phyloP scores from a whole-genome alignment of 2,329 filamentous ascomycete species.

The Aspergillus latus region DNA sequence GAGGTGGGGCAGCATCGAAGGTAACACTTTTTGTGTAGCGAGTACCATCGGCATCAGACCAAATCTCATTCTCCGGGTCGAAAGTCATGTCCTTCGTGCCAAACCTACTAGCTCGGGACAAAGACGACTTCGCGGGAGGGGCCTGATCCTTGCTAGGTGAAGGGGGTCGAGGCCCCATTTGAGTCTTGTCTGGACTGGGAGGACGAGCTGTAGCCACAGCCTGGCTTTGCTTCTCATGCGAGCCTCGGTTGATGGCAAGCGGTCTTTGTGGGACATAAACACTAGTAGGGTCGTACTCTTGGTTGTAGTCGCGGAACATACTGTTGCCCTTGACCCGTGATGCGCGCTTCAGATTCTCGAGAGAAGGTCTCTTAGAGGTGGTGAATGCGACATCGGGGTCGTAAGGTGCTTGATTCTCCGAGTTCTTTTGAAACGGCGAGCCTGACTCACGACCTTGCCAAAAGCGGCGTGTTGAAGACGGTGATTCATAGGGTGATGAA shows the following conservation, averaged over 20 bases:
- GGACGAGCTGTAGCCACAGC: slow-evolving; percentile 61
- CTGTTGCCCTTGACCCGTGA: slow-evolving; percentile 97
- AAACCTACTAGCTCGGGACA: slow-evolving; percentile 65
- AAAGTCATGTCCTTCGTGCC: slow-evolving; percentile 61
- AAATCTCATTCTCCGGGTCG: slow-evolving; percentile 67
- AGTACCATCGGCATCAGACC: slow-evolving; percentile 67
- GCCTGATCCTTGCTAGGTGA: slow-evolving; percentile 67
- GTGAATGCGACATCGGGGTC: slow-evolving; percentile 65
- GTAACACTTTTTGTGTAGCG: slow-evolving; percentile 96
- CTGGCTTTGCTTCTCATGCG: slow-evolving; percentile 62
- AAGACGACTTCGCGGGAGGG: slow-evolving; percentile 86
- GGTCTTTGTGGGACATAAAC: slow-evolving; percentile 79
- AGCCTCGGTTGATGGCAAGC: slow-evolving; percentile 60
- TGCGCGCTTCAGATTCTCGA: slow-evolving; percentile 91
- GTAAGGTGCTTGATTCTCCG: slow-evolving; percentile 67
- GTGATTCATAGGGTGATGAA: slow-evolving; percentile 66
- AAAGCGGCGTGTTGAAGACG: slow-evolving; percentile 78
- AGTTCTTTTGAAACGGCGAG: slow-evolving; percentile 62
- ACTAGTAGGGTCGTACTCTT: slow-evolving; percentile 84
- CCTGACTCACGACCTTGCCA: slow-evolving; percentile 77
- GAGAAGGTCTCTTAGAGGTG: slow-evolving; percentile 79
- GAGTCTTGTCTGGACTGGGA: slow-evolving; percentile 18
- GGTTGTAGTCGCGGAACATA: slow-evolving; percentile 90
- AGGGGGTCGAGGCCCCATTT: slow-evolving; percentile 39
- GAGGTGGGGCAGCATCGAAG: slow-evolving; percentile 88